Evolutionary conservation across 2,329 filamentous ascomycete species (phyloP), one percentile per base, ranked within the genome.

Genomic region (Penicillium olsonii): DNA sequence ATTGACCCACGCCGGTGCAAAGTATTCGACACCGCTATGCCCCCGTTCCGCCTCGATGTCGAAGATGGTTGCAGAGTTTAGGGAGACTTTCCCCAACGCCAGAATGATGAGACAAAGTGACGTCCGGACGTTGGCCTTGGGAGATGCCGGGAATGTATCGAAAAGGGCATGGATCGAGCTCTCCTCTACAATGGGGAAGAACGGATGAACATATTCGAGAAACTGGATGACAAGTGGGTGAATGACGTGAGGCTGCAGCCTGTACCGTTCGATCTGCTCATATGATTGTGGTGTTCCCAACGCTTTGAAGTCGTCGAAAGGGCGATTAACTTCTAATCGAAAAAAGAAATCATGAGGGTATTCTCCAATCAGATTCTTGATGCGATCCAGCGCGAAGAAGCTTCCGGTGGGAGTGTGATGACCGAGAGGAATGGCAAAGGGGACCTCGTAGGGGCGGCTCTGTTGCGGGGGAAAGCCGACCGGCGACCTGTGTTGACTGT

Each of bases 321-420:
- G 37, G 29, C 55, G 54, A 17, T 50, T 50, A n/a, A 42, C 50
- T 19, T 56, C 55, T 20, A 56, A 43, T 5, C 46, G 45, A 20
- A 49, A 33, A 15, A 58, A 58, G 31, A 55, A 56, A 26, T 56
- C 54, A 37, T 56, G 48, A n/a, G 55, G 47, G 24, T 56, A 56
- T 33, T 55, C 46, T 19, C 55, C 55, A 14, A 58, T 46, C 5
- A 56, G 42, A 4, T 42, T 45, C 12, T 50, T 56, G 3, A 58
- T 47, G 35, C 35, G 47, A 11, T 54, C 55, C 4, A 58, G 45
- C 4, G 35, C 35, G 17, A 58, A 35, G 8, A 58, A 29, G 10
- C 51, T 56, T 14, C 46, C 55, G 2, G 55, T 55, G 14, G 54
- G 55, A 0, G 54, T 55, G 22, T 54, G 48, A 17, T 57, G 49